These are phyloP conservation scores for Camellia sinensis DNA, from an alignment of 148 eudicot species.

Conservation along the genomic window DNA sequence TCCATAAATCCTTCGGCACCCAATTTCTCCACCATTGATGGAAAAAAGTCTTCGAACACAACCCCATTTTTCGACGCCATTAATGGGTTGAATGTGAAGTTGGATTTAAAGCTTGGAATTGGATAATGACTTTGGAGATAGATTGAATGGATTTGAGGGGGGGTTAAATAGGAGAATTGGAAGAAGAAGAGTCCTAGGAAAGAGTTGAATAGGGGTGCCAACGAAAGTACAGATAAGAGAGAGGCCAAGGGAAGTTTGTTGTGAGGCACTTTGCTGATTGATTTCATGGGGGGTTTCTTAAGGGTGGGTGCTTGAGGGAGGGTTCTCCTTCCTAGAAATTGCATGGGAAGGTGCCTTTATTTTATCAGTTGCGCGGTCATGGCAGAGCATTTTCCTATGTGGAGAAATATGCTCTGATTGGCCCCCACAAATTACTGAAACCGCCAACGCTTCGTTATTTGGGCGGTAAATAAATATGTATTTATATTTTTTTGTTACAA, in stretches of 20 bases:
- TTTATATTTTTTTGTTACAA: too few relatives aligned
- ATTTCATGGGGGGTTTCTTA: conserved; percentile 1
- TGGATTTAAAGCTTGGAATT: neutral
- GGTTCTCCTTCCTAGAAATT: conserved; percentile 13
- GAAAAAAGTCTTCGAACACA: conserved; percentile 35
- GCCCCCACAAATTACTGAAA: neutral
- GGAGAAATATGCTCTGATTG: neutral
- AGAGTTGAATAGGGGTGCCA: neutral
- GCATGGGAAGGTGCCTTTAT: conserved; percentile 8
- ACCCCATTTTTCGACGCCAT: conserved; percentile 14
- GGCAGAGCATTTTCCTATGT: neutral
- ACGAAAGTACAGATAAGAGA: neutral
- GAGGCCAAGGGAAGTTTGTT: neutral
- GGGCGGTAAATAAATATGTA: too few relatives aligned
- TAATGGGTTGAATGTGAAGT: neutral
- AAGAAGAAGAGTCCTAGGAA: neutral
- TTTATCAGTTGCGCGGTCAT: neutral
- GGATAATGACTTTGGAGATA: neutral
- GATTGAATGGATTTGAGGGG: neutral
- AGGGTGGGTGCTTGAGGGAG: neutral
- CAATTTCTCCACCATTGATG: conserved; percentile 51
- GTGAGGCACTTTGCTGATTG: neutral
- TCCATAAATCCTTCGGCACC: conserved; percentile 60
- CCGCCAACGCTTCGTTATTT: neutral
- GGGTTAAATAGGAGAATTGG: neutral